Evolutionary conservation across 2,329 filamentous ascomycete species (phyloP).

Genomic region (Phaeosphaeria sp.): DNA sequence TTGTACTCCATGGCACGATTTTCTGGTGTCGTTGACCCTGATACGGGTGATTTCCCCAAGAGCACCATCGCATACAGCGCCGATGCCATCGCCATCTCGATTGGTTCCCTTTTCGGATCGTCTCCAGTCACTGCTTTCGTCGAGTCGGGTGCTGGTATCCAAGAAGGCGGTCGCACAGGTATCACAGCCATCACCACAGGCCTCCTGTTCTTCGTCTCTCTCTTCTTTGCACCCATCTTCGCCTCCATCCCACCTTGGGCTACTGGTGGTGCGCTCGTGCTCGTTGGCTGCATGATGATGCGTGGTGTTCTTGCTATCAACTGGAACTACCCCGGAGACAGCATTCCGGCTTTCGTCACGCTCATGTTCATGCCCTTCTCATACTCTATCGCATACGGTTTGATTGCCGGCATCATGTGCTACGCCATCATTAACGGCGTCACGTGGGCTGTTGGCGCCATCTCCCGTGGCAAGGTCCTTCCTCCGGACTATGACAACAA

Average conservation of each 20-base stretch:
- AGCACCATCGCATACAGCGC: constrained; percentile 85
- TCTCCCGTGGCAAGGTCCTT: constrained; percentile 23
- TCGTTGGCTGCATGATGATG: constrained; percentile 87
- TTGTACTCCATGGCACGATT: constrained; percentile 90
- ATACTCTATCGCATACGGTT: constrained; percentile 85
- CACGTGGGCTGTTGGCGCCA: constrained; percentile 56
- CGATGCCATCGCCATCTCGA: constrained; percentile 79
- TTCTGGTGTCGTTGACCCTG: constrained; percentile 78
- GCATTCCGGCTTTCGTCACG: constrained; percentile 82
- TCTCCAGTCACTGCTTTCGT: constrained; percentile 87
- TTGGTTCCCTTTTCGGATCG: constrained; percentile 77
- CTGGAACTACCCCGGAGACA: constrained; percentile 81
- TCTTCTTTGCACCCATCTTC: constrained; percentile 91
- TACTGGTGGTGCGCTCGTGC: constrained; percentile 83
- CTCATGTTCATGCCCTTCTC: constrained; percentile 88
- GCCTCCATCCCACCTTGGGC: constrained; percentile 90
- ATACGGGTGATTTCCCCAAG: constrained; percentile 85
- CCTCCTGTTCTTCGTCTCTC: constrained; percentile 76
- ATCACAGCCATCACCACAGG: constrained; percentile 79
- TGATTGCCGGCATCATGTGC: constrained; percentile 79
- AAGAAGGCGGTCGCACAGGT: constrained; percentile 83
- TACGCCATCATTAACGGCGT: constrained; percentile 77
- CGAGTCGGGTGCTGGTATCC: constrained; percentile 86
- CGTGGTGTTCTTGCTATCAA: constrained; percentile 81
- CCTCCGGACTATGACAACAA: constrained; percentile 37